Conservation (phyloP, 2,329 filamentous ascomycete species). For the Trichoderma oligosporum region DNA sequence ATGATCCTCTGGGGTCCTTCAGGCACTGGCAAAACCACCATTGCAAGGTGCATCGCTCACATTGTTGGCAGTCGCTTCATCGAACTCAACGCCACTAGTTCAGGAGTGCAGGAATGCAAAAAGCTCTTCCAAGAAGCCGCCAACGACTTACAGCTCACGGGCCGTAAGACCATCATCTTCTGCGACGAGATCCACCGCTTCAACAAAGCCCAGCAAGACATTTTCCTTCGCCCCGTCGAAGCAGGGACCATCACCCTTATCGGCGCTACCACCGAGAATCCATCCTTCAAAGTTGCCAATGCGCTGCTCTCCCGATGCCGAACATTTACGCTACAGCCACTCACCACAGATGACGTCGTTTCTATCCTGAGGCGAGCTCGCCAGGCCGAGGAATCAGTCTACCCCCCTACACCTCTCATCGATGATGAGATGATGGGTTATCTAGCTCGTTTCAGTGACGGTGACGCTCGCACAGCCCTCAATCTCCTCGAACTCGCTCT, state of each 20-base stretch:
- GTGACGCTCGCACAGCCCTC: conserved; percentile 86
- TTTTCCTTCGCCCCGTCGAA: conserved; percentile 90
- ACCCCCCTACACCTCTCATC: conserved; percentile 54
- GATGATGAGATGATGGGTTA: conserved; percentile 76
- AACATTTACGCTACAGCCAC: conserved; percentile 78
- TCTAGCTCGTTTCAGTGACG: conserved; percentile 81
- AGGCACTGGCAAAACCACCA: conserved; percentile 84
- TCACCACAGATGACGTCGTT: conserved; percentile 67
- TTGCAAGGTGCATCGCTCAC: conserved; percentile 83
- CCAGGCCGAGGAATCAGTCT: conserved; percentile 49
- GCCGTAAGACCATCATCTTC: conserved; percentile 90
- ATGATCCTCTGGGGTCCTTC: conserved; percentile 92
- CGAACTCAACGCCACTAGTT: conserved; percentile 91
- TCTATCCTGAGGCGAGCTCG: conserved; percentile 75
- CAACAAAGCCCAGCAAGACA: conserved; percentile 87
- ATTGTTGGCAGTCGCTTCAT: conserved; percentile 82
- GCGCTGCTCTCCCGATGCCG: conserved; percentile 85
- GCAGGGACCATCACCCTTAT: conserved; percentile 86
- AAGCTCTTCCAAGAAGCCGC: conserved; percentile 83
- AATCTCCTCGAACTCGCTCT: conserved; percentile 90
- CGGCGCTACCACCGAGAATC: conserved; percentile 95
- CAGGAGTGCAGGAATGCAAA: conserved; percentile 85
- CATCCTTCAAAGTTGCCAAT: conserved; percentile 85
- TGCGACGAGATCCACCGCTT: conserved; percentile 97
- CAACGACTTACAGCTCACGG: conserved; percentile 74